phyloP scores from a whole-genome alignment of 2,329 filamentous ascomycete species.

The Alternaria brassicae region DNA sequence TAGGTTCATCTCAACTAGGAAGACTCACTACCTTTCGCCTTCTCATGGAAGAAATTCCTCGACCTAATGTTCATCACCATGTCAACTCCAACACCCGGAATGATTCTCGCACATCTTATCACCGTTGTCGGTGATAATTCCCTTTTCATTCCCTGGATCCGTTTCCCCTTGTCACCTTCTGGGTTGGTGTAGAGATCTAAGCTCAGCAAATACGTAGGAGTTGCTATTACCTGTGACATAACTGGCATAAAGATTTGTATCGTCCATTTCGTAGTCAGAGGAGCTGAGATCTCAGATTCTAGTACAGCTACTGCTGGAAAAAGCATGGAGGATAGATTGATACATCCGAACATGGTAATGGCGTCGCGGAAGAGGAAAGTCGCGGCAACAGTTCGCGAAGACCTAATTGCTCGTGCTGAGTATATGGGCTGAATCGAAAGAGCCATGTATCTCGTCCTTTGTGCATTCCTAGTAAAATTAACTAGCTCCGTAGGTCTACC shows the following conservation, averaged over 20 bases:
- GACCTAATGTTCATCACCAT: slow-evolving; percentile 34
- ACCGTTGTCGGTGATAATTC: slow-evolving; percentile 29
- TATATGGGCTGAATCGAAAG: neutral
- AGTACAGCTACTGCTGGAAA: slow-evolving; percentile 19
- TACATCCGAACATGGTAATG: slow-evolving; percentile 41
- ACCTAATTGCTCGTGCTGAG: slow-evolving; percentile 11
- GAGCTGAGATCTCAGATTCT: slow-evolving; percentile 22
- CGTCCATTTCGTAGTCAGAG: slow-evolving; percentile 29
- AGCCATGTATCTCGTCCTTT: neutral
- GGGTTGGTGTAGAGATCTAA: slow-evolving; percentile 34
- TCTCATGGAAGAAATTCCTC: slow-evolving; percentile 27
- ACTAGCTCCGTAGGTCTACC: slow-evolving; percentile 13
- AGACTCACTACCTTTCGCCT: neutral
- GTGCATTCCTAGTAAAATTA: neutral
- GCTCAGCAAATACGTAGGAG: slow-evolving; percentile 37
- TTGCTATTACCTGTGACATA: slow-evolving; percentile 38
- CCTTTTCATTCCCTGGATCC: slow-evolving; percentile 23
- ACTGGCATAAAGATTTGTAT: slow-evolving; percentile 40
- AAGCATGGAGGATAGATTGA: slow-evolving; percentile 38
- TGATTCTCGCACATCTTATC: slow-evolving; percentile 38
- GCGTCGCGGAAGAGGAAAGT: slow-evolving; percentile 41
- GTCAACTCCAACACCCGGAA: slow-evolving; percentile 41
- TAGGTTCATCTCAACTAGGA: neutral
- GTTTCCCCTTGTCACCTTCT: slow-evolving; percentile 3
- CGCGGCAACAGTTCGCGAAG: slow-evolving; percentile 26